Conservation (phyloP, 2,329 filamentous ascomycete species). For the Colletotrichum lupini region DNA sequence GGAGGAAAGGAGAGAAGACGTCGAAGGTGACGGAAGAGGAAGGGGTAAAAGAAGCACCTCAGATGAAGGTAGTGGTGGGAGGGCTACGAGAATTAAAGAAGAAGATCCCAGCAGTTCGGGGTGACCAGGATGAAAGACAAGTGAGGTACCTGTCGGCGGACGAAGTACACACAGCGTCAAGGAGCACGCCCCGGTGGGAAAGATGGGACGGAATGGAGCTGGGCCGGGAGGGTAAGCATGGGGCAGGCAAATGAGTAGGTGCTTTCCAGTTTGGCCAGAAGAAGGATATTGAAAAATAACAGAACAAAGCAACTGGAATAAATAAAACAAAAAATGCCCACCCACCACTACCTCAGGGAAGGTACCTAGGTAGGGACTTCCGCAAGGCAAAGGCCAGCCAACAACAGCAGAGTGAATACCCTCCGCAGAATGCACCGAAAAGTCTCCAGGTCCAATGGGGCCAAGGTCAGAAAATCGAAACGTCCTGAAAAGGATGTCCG, state of each 20-base stretch:
- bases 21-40: slow-evolving; percentile 1
- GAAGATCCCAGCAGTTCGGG: slow-evolving; percentile 28
- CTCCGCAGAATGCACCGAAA: neutral
- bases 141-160: no score
- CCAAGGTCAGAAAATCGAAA: slow-evolving; percentile 6
- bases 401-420: neutral
- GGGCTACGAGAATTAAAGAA: slow-evolving; percentile 14
- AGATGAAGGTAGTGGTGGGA: neutral
- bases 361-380: no score
- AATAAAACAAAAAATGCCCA: neutral
- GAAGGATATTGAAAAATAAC: neutral
- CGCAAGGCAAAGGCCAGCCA: neutral
- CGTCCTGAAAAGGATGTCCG: slow-evolving; percentile 19
- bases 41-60: slow-evolving; percentile 16
- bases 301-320: neutral
- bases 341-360: no score
- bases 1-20: neutral
- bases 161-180: neutral
- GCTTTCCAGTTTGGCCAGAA: neutral
- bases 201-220: slow-evolving; percentile 17
- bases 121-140: neutral
- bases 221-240: neutral
- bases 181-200: neutral
- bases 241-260: neutral
- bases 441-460: neutral